Evolutionary conservation across 805 yeast genomes (phyloP).

Genomic region (Schwanniomyces sp.): DNA sequence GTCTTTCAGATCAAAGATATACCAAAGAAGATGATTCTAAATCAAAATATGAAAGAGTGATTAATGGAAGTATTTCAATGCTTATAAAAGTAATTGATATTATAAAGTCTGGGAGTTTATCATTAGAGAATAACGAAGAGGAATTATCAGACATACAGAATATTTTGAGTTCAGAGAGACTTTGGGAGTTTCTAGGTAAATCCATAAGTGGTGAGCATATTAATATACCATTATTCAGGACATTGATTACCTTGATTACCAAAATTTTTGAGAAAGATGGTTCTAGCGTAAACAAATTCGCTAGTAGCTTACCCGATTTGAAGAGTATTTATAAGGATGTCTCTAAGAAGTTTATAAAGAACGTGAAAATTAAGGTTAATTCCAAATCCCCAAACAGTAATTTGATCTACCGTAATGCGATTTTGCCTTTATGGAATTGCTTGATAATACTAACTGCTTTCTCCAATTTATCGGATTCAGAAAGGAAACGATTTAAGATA

Average conservation of each 20-base stretch:
- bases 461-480: slow-evolving; percentile 3
- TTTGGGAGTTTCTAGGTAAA: slow-evolving; percentile 34
- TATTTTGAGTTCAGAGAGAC: slow-evolving; percentile 23
- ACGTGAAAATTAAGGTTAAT: slow-evolving; percentile 34
- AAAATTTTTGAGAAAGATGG: slow-evolving; percentile 14
- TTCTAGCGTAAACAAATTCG: slow-evolving; percentile 14
- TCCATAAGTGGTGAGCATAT: slow-evolving; percentile 21
- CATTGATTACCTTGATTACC: slow-evolving; percentile 22
- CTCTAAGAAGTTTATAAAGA: slow-evolving; percentile 45
- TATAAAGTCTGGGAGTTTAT: slow-evolving; percentile 13
- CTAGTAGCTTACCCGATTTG: slow-evolving; percentile 11
- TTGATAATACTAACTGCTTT: slow-evolving; percentile 40
- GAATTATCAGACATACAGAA: slow-evolving; percentile 13
- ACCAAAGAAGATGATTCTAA: slow-evolving; percentile 64
- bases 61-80: slow-evolving; percentile 50
- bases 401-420: slow-evolving; percentile 44
- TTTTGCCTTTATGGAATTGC: slow-evolving; percentile 50
- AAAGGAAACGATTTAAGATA: slow-evolving; percentile 16
- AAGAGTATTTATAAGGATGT: slow-evolving; percentile 36
- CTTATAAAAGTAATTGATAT: slow-evolving; percentile 33
- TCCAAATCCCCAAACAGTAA: slow-evolving; percentile 26
- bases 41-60: slow-evolving; percentile 60
- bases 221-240: slow-evolving; percentile 31
- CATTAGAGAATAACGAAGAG: slow-evolving; percentile 7
- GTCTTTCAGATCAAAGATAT: slow-evolving; percentile 75